phyloP scores from a whole-genome alignment of 148 eudicot species.

The Silene uniflora region DNA sequence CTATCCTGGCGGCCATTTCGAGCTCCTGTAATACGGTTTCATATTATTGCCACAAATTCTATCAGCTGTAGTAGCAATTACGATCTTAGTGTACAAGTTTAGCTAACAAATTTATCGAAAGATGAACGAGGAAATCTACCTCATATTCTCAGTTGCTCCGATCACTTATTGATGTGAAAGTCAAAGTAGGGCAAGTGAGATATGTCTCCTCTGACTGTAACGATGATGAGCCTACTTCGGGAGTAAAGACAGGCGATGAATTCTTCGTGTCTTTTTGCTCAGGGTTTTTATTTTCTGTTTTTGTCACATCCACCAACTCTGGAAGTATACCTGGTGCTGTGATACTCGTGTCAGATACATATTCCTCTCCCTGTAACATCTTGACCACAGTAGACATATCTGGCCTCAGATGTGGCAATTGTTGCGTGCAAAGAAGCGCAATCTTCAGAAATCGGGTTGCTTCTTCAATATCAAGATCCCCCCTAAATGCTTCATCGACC shows the following conservation, averaged over 20 bases:
- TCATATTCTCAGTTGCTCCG: constrained; percentile 31
- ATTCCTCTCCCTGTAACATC: constrained; percentile 56
- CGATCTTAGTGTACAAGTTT: too few species aligned
- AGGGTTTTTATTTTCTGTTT: too few species aligned
- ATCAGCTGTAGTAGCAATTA: constrained; percentile 40
- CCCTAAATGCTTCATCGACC: constrained; percentile 45
- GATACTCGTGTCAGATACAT: constrained; percentile 26
- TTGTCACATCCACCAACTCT: constrained; percentile 29
- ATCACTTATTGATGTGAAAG: constrained; percentile 50
- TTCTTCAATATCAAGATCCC: constrained; percentile 35
- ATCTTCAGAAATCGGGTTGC: constrained; percentile 49
- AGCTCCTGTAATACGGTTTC: constrained; percentile 45
- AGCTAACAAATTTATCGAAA: neutral
- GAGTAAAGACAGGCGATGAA: constrained; percentile 16
- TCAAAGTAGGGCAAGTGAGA: constrained; percentile 38
- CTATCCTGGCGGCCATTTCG: constrained; percentile 90
- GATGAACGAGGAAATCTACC: constrained; percentile 2
- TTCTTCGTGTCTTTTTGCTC: constrained; percentile 8
- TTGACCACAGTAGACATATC: constrained; percentile 50
- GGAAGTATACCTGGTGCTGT: constrained; percentile 44
- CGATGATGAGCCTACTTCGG: neutral
- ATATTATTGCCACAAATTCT: constrained; percentile 12
- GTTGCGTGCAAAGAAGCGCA: constrained; percentile 74
- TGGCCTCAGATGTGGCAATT: constrained; percentile 51
- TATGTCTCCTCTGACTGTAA: constrained; percentile 5